Percentiles rank a stretch among this genome's conserved stretches.
phyloP scores from a whole-genome alignment of 1,284 basidiomycete species.

The Papiliotrema flavescens region DNA sequence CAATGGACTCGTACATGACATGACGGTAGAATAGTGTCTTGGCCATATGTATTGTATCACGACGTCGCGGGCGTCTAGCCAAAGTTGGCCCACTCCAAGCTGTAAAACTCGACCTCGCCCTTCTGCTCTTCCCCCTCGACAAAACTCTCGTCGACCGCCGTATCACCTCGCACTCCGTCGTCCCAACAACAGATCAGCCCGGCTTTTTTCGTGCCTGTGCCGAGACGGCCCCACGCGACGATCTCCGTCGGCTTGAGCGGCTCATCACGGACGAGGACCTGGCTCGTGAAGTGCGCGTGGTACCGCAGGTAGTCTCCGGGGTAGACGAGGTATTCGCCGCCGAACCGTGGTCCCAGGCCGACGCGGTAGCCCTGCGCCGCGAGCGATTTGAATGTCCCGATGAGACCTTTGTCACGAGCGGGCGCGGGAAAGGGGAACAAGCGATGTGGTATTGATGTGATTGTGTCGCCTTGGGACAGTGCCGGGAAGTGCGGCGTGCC shows the following conservation, averaged over 20 bases:
- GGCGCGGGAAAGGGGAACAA: constrained; percentile 28
- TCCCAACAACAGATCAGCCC: constrained; percentile 88
- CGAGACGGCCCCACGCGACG: constrained; percentile 89
- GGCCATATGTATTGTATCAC: constrained; percentile 10
- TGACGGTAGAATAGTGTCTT: background rate
- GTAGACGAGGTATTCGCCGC: constrained; percentile 93
- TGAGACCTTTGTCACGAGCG: constrained; percentile 29
- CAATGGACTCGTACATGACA: background rate
- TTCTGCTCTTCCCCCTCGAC: constrained; percentile 9
- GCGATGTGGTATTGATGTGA: constrained; percentile 28
- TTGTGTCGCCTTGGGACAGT: constrained; percentile 9
- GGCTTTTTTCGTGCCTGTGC: constrained; percentile 96
- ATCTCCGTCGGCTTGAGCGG: constrained; percentile 80
- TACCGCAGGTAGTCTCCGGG: constrained; percentile 95
- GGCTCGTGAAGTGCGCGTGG: constrained; percentile 92
- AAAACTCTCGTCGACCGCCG: background rate
- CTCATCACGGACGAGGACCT: constrained; percentile 64
- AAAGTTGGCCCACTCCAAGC: constrained; percentile 89
- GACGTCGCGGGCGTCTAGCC: constrained; percentile 53
- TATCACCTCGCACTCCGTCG: constrained; percentile 45
- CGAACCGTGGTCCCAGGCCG: constrained; percentile 68
- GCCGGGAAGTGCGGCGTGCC: constrained; percentile 13
- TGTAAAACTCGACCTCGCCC: constrained; percentile 67
- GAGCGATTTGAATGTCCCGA: constrained; percentile 31
- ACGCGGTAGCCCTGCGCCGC: constrained; percentile 47